Base-by-base conservation (phyloP, 1,284 basidiomycete genomes). In the Trichosporon coremiiforme region DNA sequence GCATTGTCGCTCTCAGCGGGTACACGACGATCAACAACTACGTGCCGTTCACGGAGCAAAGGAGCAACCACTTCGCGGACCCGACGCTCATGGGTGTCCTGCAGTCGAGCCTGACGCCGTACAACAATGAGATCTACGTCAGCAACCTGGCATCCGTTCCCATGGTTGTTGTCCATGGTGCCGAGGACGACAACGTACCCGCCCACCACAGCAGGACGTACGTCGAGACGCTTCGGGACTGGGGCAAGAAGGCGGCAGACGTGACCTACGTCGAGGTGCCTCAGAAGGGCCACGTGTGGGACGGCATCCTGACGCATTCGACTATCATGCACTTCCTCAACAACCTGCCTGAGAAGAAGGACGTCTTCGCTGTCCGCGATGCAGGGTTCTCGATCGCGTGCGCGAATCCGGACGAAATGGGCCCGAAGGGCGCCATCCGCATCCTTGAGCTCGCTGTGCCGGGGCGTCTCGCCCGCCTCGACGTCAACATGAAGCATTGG, bases 11-110 rank as follows among this genome's bases (percentile, higher is more conserved):
- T 17, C 91, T 90, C 0, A 88, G 92, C 12, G 92, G 85, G 1
- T 94, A 91, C 79, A 87, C 92, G 76, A 95, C 93, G 76, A 91
- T 93, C 2, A 91, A 94, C 74, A 86, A 91, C 60, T 96, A 96
- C 75, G 88, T 95, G 0, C 87, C 91, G 0, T 88, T 90, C 78
- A 87, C 86, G 20, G 60, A 57, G 50, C 13, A 13, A 36, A 60
- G 47, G n/a, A 47, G 78, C 69, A 85, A 86, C 1, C 92, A 92
- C 78, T 93, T 88, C 79, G 85, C 90, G 20, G 94, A 96, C 78
- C 92, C 94, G 0, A 79, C 85, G 0, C 83, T 93, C 41, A 87
- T 88, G 41, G 88, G 89, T 1, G 86, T 95, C 38, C 86, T 96
- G 3, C 87, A 90, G 67, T 86, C 89, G 0, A 88, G 91, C 0